These are phyloP conservation scores for Daldinia sp. DNA, from an alignment of 2,329 filamentous ascomycete species.

Conservation along the genomic window DNA sequence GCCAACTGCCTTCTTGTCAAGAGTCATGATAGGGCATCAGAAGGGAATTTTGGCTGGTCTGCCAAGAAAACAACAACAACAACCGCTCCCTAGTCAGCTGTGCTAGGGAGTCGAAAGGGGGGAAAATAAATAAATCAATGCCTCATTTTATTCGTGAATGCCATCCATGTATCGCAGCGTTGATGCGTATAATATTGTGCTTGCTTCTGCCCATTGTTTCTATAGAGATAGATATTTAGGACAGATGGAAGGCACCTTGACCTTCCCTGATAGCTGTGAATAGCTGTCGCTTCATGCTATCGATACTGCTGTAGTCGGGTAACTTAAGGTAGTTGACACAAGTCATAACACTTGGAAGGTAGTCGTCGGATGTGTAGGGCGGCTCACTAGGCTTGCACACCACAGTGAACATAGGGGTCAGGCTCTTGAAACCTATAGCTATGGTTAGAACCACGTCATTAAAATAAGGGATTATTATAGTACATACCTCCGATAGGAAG, in stretches of 20 bases:
- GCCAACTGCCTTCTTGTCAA: slow-evolving; percentile 38
- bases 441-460: slow-evolving; percentile 50
- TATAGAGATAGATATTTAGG: slow-evolving; percentile 60
- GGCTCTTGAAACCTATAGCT: slow-evolving; percentile 85
- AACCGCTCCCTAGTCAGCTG: slow-evolving; percentile 26
- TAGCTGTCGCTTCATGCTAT: slow-evolving; percentile 81
- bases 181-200: slow-evolving; percentile 23
- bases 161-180: slow-evolving; percentile 37
- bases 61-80: slow-evolving; percentile 33
- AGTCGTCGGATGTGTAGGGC: slow-evolving; percentile 94
- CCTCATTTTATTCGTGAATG: slow-evolving; percentile 36
- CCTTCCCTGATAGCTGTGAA: slow-evolving; percentile 91
- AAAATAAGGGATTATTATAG: slow-evolving; percentile 20
- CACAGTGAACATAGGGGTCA: slow-evolving; percentile 98
- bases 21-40: slow-evolving; percentile 35
- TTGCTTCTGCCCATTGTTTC: slow-evolving; percentile 14
- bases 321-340: slow-evolving; percentile 99
- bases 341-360: slow-evolving; percentile 99
- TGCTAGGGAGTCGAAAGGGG: slow-evolving; percentile 21
- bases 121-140: slow-evolving; percentile 33
- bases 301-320: slow-evolving; percentile 87
- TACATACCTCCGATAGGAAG: slow-evolving; percentile 93
- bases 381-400: slow-evolving; percentile 99
- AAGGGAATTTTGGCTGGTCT: slow-evolving; percentile 34
- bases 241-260: slow-evolving; percentile 97